Base-by-base conservation (phyloP, 1,139 yeast genomes). In the Candida gigantensis region DNA sequence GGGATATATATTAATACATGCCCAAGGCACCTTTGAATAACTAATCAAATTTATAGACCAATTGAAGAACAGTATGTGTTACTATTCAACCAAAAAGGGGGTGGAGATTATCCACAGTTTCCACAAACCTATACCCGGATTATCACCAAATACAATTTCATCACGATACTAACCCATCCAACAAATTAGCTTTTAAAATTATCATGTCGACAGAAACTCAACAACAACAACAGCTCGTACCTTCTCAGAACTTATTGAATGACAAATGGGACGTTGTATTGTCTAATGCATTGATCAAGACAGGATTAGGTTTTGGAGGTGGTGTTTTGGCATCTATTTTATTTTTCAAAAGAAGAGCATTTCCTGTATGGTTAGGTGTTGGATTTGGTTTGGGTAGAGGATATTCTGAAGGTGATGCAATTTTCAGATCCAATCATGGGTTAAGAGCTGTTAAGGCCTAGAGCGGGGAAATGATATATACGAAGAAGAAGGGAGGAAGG, bases 351-450 rank as follows among this genome's bases (percentile, higher is more conserved):
- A 87, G 97, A 74, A 84, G 97, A 68, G 77, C 95, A 5, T 92
- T 88, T 79, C 97, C 97, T 38, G 97, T 90, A 32, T 90, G 97
- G 96, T 66, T 90, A 43, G 97, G 97, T 49, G 68, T 88, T 50
- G 98, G 97, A 28, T 90, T 92, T 54, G 98, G 98, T 47, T 76
- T 90, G 45, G 98, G 98, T 49, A 84, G 97, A 71, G 96, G 96
- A 37, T 92, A 89, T 65, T 81, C 97, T 46, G 98, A 92, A 72
- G 98, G 97, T 44, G 97, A 92, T 59, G 95, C 97, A 46, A 85
- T 90, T 42, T 90, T 92, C 77, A 84, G 97, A 68, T 77, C 86
- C 17, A 58, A 58, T 54, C 85, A 84, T 45, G 95, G 95, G 41
- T 62, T 82, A 49, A 81, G 94, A 72, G 69, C 79, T 37, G 79